Evolutionary conservation across 768 basidiomycete species (phyloP), one percentile per base, ranked within the genome.

Genomic region (Leccinum ochraceum): DNA sequence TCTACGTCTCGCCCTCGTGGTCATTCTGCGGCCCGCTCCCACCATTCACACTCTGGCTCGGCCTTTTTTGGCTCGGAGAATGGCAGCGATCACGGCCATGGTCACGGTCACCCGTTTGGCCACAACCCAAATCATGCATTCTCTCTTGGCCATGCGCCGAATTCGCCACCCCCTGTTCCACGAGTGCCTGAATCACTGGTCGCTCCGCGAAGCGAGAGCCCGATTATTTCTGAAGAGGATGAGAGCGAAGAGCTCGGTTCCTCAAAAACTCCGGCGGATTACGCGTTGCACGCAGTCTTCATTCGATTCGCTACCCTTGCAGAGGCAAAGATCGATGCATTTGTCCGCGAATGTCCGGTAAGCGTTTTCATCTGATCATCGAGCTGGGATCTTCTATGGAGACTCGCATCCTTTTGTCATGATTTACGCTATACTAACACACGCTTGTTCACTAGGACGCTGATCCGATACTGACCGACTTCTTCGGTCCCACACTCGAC

Each of bases 281-380:
- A 90, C 66, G 94, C 94, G 2, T 76, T 95, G 13, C 91, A 93
- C 69, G 91, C 92, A 0, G 83, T 95, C 6, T 94, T 95, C 71
- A 90, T 92, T 46, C 87, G 90, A 3, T 95, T 95, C 66, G 91
- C 90, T 9, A 83, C 87, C 1, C 78, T 83, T 5, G 90, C 92
- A 2, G 93, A 96, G 73, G 78, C 77, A 30, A 93, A 93, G 67
- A 88, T 95, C n/a, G 84, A 88, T 11, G 71, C 75, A 3, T 93
- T 94, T 68, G 78, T 95, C 57, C 83, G 82, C 10, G 82, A 87
- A 60, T 80, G 82, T 46, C 71, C 89, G 65, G 92, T 94, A 66
- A 66, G 89, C 74, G 5, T 58, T 32, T 20, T 32, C 28, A 39
- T 59, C 58, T 16, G 16, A 34, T 14, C 36, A 30, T n/a, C 16